These are phyloP conservation scores for Lasiosphaeria miniovina DNA, from an alignment of 495 filamentous ascomycete species.

Conservation along the genomic window DNA sequence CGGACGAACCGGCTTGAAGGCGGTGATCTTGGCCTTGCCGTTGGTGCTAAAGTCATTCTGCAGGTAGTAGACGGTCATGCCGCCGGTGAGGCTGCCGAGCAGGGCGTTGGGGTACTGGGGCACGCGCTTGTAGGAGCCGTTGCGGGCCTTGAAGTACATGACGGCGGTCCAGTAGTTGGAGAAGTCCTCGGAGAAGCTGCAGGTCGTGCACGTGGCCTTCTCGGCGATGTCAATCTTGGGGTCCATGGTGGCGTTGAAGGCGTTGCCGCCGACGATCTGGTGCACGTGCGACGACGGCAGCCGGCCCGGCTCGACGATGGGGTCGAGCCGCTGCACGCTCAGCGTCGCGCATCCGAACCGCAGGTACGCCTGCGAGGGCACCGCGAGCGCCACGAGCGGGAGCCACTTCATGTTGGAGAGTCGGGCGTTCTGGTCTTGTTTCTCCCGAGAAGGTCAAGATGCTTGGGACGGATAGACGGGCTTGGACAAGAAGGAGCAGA, in stretches of 20 bases:
- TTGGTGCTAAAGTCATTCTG: slow-evolving; percentile 37
- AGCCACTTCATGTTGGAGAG: slow-evolving; percentile 41
- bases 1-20: slow-evolving; percentile 38
- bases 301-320: slow-evolving; percentile 37
- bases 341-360: slow-evolving; percentile 45
- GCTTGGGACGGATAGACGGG: no score
- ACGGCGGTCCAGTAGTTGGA: slow-evolving; percentile 40
- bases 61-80: slow-evolving; percentile 46
- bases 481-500: no score
- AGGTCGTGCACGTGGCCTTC: slow-evolving; percentile 28
- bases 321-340: slow-evolving; percentile 42
- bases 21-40: slow-evolving; percentile 35
- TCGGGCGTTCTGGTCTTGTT: no score
- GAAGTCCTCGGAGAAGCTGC: slow-evolving; percentile 18
- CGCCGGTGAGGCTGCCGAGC: slow-evolving; percentile 34
- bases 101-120: slow-evolving; percentile 33
- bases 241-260: slow-evolving; percentile 43
- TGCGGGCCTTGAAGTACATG: slow-evolving; percentile 45
- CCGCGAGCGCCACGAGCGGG: slow-evolving; percentile 32
- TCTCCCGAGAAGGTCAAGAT: no score
- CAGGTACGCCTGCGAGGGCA: slow-evolving; percentile 38
- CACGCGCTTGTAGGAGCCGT: slow-evolving; percentile 43
- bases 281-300: slow-evolving; percentile 43
- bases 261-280: slow-evolving; percentile 47
- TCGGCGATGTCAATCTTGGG: slow-evolving; percentile 36